Percentiles rank a stretch among this genome's conserved stretches.
Evolutionary conservation across 805 yeast species (phyloP).

Genomic region (Dipodascus geniculatus): DNA sequence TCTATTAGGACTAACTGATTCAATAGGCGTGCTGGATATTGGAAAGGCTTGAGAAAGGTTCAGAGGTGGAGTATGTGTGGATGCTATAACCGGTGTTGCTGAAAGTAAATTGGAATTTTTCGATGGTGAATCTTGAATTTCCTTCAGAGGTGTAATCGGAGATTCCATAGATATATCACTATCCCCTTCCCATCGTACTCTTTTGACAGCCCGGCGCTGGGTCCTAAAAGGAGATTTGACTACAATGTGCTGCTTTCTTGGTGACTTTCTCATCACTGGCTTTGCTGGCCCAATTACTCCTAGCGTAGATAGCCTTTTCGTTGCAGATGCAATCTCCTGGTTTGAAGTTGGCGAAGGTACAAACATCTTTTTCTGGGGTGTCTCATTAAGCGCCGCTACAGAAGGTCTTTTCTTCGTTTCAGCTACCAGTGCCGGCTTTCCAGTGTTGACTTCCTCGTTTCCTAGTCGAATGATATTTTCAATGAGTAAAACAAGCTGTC

Average conservation of each 20-base stretch:
- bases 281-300: neutral
- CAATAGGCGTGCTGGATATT: neutral
- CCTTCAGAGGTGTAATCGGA: neutral
- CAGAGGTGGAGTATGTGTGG: neutral
- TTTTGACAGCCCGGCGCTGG: conserved; percentile 8
- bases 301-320: neutral
- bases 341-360: neutral
- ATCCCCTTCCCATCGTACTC: conserved; percentile 20
- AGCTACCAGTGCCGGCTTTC: neutral
- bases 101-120: neutral
- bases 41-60: neutral
- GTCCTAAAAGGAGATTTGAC: neutral
- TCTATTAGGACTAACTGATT: neutral
- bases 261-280: neutral
- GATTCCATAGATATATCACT: conserved; percentile 1
- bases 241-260: neutral
- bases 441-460: neutral
- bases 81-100: neutral
- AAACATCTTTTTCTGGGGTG: neutral
- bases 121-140: neutral
- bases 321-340: neutral
- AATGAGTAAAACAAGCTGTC: neutral
- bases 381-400: neutral
- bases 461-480: neutral
- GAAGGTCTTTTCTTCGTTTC: neutral